Percentiles rank a stretch among this genome's conserved stretches.
These are phyloP conservation scores for Entomortierella beljakovae DNA, from an alignment of 192 early-diverging fungal genomes.

Conservation along the genomic window DNA sequence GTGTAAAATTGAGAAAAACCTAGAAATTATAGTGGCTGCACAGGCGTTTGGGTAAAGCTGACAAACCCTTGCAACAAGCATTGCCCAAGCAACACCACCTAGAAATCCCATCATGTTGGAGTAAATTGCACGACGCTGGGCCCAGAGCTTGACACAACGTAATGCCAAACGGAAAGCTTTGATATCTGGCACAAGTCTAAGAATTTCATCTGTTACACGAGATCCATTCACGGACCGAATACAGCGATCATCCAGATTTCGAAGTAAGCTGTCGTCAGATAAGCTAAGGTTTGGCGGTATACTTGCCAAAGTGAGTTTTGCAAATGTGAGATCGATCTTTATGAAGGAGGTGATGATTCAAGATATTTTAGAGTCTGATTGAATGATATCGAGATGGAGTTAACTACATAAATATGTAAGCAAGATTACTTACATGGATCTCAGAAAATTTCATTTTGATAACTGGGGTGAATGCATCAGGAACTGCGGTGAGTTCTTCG, in stretches of 20 bases:
- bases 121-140: conserved; percentile 92
- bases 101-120: conserved; percentile 98
- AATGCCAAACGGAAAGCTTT: conserved; percentile 90
- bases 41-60: conserved; percentile 97
- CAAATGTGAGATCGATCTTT: conserved; percentile 95
- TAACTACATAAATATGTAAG: too few species aligned
- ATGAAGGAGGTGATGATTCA: neutral
- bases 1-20: conserved; percentile 90
- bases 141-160: conserved; percentile 97
- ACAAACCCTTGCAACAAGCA: conserved; percentile 94
- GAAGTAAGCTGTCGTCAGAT: conserved; percentile 84
- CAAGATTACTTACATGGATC: conserved; percentile 72
- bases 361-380: too few species aligned
- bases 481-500: conserved; percentile 86
- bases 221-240: conserved; percentile 97
- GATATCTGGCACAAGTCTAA: conserved; percentile 93
- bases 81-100: conserved; percentile 99
- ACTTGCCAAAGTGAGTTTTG: conserved; percentile 75
- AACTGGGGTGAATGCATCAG: conserved; percentile 94
- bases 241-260: conserved; percentile 87
- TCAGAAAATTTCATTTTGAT: conserved; percentile 95
- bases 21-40: conserved; percentile 84
- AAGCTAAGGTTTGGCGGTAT: conserved; percentile 91
- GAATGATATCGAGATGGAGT: too few species aligned
- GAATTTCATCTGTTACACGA: conserved; percentile 96